Evolutionary conservation across 2,329 filamentous ascomycete genomes (phyloP).

Genomic region (Trichoderma sp.): DNA sequence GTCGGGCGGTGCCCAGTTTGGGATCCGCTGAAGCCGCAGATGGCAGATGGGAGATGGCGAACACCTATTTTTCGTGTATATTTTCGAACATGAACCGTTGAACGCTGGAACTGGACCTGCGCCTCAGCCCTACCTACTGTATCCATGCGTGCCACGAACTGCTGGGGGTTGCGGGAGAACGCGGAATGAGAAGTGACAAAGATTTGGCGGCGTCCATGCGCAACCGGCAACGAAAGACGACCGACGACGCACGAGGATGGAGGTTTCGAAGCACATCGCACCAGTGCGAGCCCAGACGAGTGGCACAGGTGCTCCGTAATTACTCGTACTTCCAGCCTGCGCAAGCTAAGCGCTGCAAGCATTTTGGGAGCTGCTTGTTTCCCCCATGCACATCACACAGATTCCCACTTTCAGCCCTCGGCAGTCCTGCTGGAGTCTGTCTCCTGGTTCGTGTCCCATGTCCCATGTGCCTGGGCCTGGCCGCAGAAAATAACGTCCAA

Average conservation of each 20-base stretch:
- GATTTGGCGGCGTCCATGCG: not conserved
- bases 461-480: not conserved
- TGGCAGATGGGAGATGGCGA: not conserved
- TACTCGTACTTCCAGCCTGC: not conserved
- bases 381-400: constrained; percentile 15
- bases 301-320: not conserved
- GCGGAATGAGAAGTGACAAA: constrained; percentile 16
- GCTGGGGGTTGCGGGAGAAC: not conserved
- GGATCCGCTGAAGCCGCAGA: not conserved
- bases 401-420: constrained; percentile 11
- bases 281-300: constrained; percentile 16
- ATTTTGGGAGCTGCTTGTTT: not conserved
- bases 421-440: not conserved
- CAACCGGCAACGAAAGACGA: constrained; percentile 19
- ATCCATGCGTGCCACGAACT: constrained; percentile 3
- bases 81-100: not conserved
- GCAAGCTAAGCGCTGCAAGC: not conserved
- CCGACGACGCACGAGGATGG: constrained; percentile 23
- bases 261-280: constrained; percentile 14
- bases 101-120: not conserved
- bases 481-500: not conserved
- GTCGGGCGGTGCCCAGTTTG: not conserved
- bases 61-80: not conserved
- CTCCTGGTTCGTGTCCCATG: not conserved
- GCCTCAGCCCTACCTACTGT: constrained; percentile 28